A percentile compares a stretch with the other conserved stretches of the same genome.
Conservation (phyloP, 2,329 filamentous ascomycete genomes). For the Diaporthe humulicola region DNA sequence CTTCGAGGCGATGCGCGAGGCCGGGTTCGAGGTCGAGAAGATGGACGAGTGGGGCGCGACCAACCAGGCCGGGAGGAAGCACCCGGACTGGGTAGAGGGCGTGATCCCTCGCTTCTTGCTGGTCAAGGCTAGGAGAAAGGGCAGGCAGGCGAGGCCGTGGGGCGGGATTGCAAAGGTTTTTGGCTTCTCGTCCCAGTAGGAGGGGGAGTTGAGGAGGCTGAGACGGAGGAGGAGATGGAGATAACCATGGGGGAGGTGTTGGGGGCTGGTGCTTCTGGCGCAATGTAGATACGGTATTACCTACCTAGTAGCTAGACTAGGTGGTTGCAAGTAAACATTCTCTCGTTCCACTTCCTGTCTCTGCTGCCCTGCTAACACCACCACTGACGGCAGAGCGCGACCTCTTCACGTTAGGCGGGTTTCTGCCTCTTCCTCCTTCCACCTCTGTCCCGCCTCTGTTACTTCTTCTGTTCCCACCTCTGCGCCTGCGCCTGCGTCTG, state of each 20-base stretch:
- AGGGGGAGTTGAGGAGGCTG: background rate
- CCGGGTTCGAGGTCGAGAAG: constrained; percentile 54
- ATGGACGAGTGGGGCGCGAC: constrained; percentile 53
- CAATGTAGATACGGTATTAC: constrained; percentile 3
- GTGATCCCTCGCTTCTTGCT: constrained; percentile 41
- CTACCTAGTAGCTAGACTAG: background rate
- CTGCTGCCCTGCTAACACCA: background rate
- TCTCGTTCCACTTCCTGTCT: constrained; percentile 1
- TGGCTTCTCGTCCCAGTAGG: constrained; percentile 26
- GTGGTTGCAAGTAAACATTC: constrained; percentile 21
- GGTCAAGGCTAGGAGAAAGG: constrained; percentile 39
- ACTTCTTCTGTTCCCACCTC: background rate
- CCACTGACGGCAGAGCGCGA: background rate
- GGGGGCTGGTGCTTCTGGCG: constrained; percentile 12
- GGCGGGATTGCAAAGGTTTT: constrained; percentile 25
- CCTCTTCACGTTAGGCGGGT: background rate
- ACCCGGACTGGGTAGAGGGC: constrained; percentile 42
- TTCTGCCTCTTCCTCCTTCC: background rate
- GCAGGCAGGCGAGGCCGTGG: constrained; percentile 18
- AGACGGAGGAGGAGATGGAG: background rate
- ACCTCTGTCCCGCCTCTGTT: background rate
- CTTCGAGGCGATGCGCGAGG: constrained; percentile 51
- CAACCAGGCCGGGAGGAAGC: constrained; percentile 43
- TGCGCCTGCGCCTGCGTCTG: background rate
- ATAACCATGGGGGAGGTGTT: background rate